Percentiles rank a stretch among this genome's conserved stretches.
These are phyloP conservation scores for Calonectria montana DNA, from an alignment of 2,329 filamentous ascomycete species.

Conservation along the genomic window DNA sequence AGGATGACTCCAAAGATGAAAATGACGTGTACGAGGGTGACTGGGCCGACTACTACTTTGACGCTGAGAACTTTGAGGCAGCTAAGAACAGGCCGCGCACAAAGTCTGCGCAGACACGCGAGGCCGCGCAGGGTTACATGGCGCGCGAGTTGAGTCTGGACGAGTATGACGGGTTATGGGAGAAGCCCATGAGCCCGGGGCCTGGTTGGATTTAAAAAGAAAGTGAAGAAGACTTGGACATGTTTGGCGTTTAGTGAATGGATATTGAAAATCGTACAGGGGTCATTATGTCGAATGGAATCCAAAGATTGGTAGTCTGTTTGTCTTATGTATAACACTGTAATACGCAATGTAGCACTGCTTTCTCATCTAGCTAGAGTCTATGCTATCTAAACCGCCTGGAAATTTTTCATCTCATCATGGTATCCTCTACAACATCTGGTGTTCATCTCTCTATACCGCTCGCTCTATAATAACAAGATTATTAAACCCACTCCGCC, in stretches of 20 bases:
- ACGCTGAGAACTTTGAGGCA: slow-evolving; percentile 13
- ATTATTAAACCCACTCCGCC: slow-evolving; percentile 22
- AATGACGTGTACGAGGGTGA: slow-evolving; percentile 40
- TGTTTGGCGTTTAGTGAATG: neutral
- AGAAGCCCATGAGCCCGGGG: slow-evolving; percentile 35
- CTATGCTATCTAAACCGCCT: slow-evolving; percentile 31
- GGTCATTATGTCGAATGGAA: slow-evolving; percentile 21
- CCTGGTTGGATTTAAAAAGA: slow-evolving; percentile 39
- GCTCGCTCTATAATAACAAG: slow-evolving; percentile 17
- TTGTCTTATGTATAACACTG: slow-evolving; percentile 26
- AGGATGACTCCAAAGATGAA: neutral
- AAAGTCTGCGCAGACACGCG: slow-evolving; percentile 9
- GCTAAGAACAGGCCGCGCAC: slow-evolving; percentile 14
- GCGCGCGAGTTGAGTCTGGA: slow-evolving; percentile 28
- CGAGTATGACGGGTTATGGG: slow-evolving; percentile 34
- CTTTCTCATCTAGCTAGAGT: slow-evolving; percentile 26
- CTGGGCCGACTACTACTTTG: slow-evolving; percentile 49
- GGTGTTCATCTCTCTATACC: slow-evolving; percentile 24
- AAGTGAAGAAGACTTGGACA: neutral
- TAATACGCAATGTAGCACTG: slow-evolving; percentile 27
- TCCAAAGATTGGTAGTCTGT: slow-evolving; percentile 25
- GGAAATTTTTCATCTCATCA: slow-evolving; percentile 33
- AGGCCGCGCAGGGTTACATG: slow-evolving; percentile 30
- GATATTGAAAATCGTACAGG: neutral
- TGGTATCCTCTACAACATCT: slow-evolving; percentile 17